Evolutionary conservation across 768 basidiomycete genomes (phyloP), one percentile per base, ranked within the genome.

Genomic region (Lactarius sanguifluus): DNA sequence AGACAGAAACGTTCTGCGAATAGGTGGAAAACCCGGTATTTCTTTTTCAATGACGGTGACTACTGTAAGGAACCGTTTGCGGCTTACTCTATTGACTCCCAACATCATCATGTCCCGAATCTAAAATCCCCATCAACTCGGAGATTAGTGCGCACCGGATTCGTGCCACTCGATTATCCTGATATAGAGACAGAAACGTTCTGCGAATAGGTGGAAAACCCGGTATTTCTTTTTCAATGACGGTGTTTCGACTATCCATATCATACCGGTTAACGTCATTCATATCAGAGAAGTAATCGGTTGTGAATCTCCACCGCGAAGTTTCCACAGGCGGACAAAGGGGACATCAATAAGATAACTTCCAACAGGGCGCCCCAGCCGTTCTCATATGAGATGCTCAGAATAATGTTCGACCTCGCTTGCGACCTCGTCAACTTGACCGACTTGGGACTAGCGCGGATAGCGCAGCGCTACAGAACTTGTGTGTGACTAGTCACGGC

Each of bases 241-340:
- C 23, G 5, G 36, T 50, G 1, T 40, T 40, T 61, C 12, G 60
- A 47, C 20, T 41, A 61, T 50, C 60, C 55, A 41, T 16, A 43
- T 62, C 20, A n/a, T 62, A 16, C 56, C 56, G 28, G 50, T 62
- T 43, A 36, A 62, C 25, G 25, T 25, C 45, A 9, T 28, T 32
- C 45, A 40, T 66, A 32, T 1, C 28, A 62, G 56, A 13, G 52
- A 50, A 25, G 65, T 52, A 12, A 57, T 62, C 23, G 61, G 58
- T 5, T 62, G 65, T 6, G 56, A 58, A 54, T 66, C 13, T 58
- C 61, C 15, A 43, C 30, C 1, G 47, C 30, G 16, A 66, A 62
- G 16, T 58, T 58, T 38, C 57, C 25, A 7, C 47, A 6, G 23
- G 16, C 15, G 1, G 47, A 58, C n/a, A 30, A 40, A 40, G n/a